These are phyloP conservation scores for Emericellopsis cladophorae DNA, from an alignment of 2,329 filamentous ascomycete genomes.

Conservation along the genomic window DNA sequence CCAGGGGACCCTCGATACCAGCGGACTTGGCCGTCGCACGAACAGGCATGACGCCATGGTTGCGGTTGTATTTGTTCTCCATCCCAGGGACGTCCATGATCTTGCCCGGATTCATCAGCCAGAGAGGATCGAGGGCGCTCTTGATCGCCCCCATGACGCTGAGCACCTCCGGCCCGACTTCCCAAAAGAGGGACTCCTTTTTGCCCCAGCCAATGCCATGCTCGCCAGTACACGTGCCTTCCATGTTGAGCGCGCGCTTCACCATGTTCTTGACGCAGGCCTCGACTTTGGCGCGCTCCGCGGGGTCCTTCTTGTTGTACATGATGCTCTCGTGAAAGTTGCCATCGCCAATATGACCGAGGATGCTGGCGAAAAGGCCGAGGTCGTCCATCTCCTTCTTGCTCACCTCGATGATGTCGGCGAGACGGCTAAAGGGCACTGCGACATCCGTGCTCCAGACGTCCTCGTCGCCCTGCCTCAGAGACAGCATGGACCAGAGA, in stretches of 20 bases:
- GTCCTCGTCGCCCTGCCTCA: slow-evolving; percentile 53
- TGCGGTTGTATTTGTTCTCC: slow-evolving; percentile 6
- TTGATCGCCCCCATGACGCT: slow-evolving; percentile 80
- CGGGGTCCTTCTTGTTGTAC: slow-evolving; percentile 59
- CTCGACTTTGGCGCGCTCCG: slow-evolving; percentile 65
- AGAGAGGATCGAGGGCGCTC: slow-evolving; percentile 66
- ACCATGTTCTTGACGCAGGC: slow-evolving; percentile 84
- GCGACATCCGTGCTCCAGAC: slow-evolving; percentile 33
- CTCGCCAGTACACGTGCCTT: slow-evolving; percentile 83
- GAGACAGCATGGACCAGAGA: slow-evolving; percentile 69
- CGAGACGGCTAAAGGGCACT: slow-evolving; percentile 56
- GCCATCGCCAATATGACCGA: slow-evolving; percentile 85
- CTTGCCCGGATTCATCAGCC: slow-evolving; percentile 88
- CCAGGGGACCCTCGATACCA: too few relatives aligned
- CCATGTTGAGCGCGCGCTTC: slow-evolving; percentile 81
- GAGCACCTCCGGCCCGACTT: slow-evolving; percentile 70
- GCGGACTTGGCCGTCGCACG: not conserved
- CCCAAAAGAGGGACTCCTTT: slow-evolving; percentile 65
- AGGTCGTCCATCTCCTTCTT: slow-evolving; percentile 83
- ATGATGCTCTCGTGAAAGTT: slow-evolving; percentile 94
- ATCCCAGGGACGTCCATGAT: slow-evolving; percentile 60
- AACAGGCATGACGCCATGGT: slow-evolving; percentile 1
- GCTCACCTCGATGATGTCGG: slow-evolving; percentile 67
- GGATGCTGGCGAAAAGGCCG: slow-evolving; percentile 73
- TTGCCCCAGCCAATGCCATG: slow-evolving; percentile 80